Evolutionary conservation across 176 grass and related monocot species (phyloP).

Genomic region (Pharus latifolius): DNA sequence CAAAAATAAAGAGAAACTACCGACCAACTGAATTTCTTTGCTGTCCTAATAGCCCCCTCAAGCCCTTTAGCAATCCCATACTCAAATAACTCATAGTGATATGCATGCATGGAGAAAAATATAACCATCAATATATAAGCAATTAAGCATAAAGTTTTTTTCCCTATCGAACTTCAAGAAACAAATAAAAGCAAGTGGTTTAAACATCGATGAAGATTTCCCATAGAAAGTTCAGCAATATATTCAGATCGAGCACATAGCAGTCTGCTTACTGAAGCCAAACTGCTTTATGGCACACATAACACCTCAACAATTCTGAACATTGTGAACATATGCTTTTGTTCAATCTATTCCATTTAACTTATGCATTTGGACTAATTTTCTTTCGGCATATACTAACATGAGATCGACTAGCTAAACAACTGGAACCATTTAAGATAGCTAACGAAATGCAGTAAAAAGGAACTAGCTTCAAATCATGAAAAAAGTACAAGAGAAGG

Average conservation of each 20-base stretch:
- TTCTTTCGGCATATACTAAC: too few relatives aligned
- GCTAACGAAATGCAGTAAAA: too few relatives aligned
- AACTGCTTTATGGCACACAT: too few relatives aligned
- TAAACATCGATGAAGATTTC: neutral
- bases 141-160: too few relatives aligned
- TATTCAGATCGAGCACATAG: neutral
- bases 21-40: conserved; percentile 31
- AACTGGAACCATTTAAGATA: too few relatives aligned
- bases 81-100: conserved; percentile 28
- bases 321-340: too few relatives aligned
- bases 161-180: neutral
- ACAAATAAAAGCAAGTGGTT: neutral
- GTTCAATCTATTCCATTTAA: too few relatives aligned
- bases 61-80: conserved; percentile 27
- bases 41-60: conserved; percentile 21
- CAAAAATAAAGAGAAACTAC: neutral
- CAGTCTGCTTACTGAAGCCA: neutral
- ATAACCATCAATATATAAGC: neutral
- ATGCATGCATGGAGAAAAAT: conserved; percentile 9
- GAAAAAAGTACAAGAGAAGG: too few relatives aligned
- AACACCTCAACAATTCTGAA: too few relatives aligned
- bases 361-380: too few relatives aligned
- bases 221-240: neutral
- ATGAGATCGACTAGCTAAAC: too few relatives aligned
- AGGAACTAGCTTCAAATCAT: too few relatives aligned